Conservation (phyloP, 228 moss, liverwort and hornwort genomes). For the Sphagnum fallax region DNA sequence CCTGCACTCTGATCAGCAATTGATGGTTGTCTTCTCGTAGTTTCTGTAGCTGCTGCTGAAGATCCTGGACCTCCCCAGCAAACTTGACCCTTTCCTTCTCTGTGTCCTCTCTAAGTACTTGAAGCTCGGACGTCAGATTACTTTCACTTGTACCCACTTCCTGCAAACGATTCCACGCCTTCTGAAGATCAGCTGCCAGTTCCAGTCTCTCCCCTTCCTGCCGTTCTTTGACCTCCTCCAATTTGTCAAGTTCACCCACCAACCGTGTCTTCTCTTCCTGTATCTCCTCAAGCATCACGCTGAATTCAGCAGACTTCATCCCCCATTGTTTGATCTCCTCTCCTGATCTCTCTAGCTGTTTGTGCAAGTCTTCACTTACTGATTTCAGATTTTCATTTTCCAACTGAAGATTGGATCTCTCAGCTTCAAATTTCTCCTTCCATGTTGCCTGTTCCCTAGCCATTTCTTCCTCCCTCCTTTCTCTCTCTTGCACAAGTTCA, state of each 20-base stretch:
- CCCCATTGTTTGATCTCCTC: constrained; percentile 12
- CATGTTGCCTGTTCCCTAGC: constrained; percentile 11
- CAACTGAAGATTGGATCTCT: constrained; percentile 12
- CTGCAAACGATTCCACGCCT: constrained; percentile 45
- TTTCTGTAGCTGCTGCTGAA: constrained; percentile 23
- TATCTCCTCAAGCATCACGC: constrained; percentile 22
- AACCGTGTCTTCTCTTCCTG: constrained; percentile 23
- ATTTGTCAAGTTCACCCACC: constrained; percentile 11
- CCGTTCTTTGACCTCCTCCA: constrained; percentile 39
- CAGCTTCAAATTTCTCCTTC: constrained; percentile 24
- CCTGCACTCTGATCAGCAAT: constrained; percentile 17
- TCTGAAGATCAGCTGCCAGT: constrained; percentile 38
- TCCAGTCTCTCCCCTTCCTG: constrained; percentile 47
- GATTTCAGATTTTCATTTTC: neutral
- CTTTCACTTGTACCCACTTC: constrained; percentile 30
- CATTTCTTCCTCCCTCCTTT: constrained; percentile 14
- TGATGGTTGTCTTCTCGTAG: constrained; percentile 18
- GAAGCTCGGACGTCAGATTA: constrained; percentile 27
- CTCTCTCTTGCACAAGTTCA: constrained; percentile 14
- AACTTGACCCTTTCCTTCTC: constrained; percentile 20
- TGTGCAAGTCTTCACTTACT: constrained; percentile 17
- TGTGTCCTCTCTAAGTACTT: constrained; percentile 24
- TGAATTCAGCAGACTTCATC: constrained; percentile 11
- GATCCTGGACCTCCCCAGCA: constrained; percentile 21
- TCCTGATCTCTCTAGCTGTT: constrained; percentile 14